A percentile compares a stretch with the other conserved stretches of the same genome.
These are phyloP conservation scores for Sarocladium strictum DNA, from an alignment of 2,329 filamentous ascomycete genomes.

Conservation along the genomic window DNA sequence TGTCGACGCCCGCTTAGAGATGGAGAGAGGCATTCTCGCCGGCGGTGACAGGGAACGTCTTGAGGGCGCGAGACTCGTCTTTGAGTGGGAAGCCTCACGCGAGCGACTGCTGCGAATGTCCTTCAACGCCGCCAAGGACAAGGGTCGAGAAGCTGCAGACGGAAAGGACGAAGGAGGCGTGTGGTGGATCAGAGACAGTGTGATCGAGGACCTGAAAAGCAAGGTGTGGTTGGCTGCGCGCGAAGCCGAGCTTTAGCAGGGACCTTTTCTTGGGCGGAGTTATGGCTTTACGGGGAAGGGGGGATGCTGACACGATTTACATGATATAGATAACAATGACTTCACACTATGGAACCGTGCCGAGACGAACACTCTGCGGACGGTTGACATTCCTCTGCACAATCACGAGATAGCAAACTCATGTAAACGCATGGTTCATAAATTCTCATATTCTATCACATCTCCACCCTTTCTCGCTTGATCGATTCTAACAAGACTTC, in stretches of 20 bases:
- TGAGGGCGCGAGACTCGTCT: constrained; percentile 30
- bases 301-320: constrained; percentile 11
- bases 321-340: constrained; percentile 4
- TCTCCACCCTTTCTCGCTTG: not conserved
- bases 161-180: constrained; percentile 23
- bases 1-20: constrained; percentile 66
- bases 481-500: constrained; percentile 3
- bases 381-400: too few species aligned
- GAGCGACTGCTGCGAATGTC: constrained; percentile 23
- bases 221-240: constrained; percentile 45
- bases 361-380: too few species aligned
- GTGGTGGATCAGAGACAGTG: constrained; percentile 52
- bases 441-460: constrained; percentile 9
- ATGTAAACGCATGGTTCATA: constrained; percentile 3
- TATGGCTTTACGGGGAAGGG: not conserved
- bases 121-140: constrained; percentile 18
- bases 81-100: constrained; percentile 50
- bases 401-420: too few species aligned
- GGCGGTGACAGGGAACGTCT: constrained; percentile 31
- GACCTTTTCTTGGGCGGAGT: not conserved
- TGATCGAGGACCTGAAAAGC: constrained; percentile 50
- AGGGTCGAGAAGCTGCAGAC: constrained; percentile 16
- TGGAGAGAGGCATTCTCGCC: constrained; percentile 45
- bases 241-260: constrained; percentile 23
- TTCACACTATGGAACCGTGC: too few species aligned